phyloP scores from a whole-genome alignment of 345 rosid species.

The Hibiscus trionum region DNA sequence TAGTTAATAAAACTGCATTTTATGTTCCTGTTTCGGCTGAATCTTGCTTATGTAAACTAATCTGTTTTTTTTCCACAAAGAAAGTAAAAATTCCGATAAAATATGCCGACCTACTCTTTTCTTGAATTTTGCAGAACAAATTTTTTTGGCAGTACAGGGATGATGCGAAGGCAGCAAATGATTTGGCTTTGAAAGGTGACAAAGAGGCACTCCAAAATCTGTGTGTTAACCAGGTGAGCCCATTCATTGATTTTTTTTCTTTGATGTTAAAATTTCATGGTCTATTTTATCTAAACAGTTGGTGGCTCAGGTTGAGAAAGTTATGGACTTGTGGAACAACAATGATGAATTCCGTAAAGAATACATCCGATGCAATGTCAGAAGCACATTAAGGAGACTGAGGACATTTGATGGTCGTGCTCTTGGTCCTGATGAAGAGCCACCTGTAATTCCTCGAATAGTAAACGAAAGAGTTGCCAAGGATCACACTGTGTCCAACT shows the following conservation, averaged over 20 bases:
- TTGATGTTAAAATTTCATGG: neutral
- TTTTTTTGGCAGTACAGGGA: slow-evolving; percentile 40
- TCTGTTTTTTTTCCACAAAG: neutral
- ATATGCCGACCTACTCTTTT: neutral
- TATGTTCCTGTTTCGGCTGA: neutral
- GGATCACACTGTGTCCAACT: neutral
- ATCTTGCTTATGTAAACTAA: neutral
- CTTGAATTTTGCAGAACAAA: slow-evolving; percentile 42
- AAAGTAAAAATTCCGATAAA: neutral
- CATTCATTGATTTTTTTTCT: slow-evolving; percentile 10
- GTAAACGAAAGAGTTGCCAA: neutral
- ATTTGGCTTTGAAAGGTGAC: slow-evolving; percentile 42
- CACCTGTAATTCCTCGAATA: neutral
- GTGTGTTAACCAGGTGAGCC: slow-evolving; percentile 56
- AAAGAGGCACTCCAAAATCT: slow-evolving; percentile 41
- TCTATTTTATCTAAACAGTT: slow-evolving; percentile 16
- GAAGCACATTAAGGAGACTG: neutral
- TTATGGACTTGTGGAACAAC: slow-evolving; percentile 24
- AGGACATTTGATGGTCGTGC: neutral
- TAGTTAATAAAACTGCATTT: neutral
- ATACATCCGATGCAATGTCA: neutral
- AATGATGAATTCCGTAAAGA: neutral
- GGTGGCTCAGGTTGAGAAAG: slow-evolving; percentile 46
- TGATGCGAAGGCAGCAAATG: slow-evolving; percentile 46
- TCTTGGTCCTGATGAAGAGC: neutral